Evolutionary conservation across 257 asterid genomes (phyloP).

Genomic region (Scutellaria baicalensis): DNA sequence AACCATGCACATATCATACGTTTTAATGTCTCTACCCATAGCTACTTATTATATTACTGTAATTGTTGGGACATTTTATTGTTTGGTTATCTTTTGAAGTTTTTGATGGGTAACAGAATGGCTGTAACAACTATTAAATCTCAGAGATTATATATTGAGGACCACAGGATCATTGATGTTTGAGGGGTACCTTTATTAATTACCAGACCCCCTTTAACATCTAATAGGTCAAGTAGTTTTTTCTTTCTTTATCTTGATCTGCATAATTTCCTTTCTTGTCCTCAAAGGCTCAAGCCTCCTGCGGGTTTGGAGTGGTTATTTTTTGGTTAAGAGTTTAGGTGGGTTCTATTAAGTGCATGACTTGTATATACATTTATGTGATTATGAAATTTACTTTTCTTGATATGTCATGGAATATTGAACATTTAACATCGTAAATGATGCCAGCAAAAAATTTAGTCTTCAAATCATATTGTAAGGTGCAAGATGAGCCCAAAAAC

Average conservation of each 20-base stretch:
- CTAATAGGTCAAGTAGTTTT: not conserved
- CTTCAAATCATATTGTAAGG: not conserved
- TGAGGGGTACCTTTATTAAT: not conserved
- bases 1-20: not conserved
- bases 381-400: not conserved
- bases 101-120: not conserved
- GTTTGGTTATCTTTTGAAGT: not conserved
- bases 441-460: not conserved
- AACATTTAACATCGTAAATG: not conserved
- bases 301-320: not conserved
- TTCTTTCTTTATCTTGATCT: not conserved
- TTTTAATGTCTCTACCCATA: not conserved
- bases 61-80: not conserved
- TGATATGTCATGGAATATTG: not conserved
- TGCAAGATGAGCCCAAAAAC: not conserved
- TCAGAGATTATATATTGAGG: not conserved
- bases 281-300: not conserved
- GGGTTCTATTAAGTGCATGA: not conserved
- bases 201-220: not conserved
- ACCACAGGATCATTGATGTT: not conserved
- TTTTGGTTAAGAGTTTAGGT: not conserved
- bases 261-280: not conserved
- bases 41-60: not conserved
- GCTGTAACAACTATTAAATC: not conserved
- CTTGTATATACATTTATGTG: not conserved